Evolutionary conservation across 768 basidiomycete species (phyloP).

Genomic region (Leccinum truebloodii): DNA sequence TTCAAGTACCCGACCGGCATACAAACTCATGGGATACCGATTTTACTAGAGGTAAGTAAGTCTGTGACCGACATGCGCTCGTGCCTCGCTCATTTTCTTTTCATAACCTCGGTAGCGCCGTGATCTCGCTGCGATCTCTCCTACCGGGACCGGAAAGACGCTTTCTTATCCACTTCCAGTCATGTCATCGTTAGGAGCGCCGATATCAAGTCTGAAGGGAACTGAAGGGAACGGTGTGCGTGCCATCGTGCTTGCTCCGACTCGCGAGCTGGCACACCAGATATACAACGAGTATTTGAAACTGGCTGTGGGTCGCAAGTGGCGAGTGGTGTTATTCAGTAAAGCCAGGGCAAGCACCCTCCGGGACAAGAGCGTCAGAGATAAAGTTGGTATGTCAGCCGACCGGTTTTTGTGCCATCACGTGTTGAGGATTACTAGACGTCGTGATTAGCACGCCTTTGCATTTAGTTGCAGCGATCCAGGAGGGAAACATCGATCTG

Average conservation of each 20-base stretch:
- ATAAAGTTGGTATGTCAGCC: constrained; percentile 66
- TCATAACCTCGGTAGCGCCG: constrained; percentile 48
- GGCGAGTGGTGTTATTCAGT: constrained; percentile 80
- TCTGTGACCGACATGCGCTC: constrained; percentile 6
- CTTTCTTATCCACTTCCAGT: constrained; percentile 88
- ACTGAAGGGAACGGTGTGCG: constrained; percentile 63
- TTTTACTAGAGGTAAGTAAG: constrained; percentile 67
- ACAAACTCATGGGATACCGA: constrained; percentile 78
- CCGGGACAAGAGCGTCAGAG: constrained; percentile 63
- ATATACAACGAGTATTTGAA: constrained; percentile 90
- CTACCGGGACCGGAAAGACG: constrained; percentile 98
- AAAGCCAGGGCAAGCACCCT: constrained; percentile 88
- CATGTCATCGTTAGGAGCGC: constrained; percentile 58
- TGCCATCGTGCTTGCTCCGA: constrained; percentile 85
- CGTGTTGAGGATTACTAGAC: constrained; percentile 47
- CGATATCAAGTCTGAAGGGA: constrained; percentile 48
- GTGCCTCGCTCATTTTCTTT: background rate
- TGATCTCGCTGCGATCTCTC: constrained; percentile 92
- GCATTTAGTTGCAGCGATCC: constrained; percentile 81
- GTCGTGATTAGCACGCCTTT: constrained; percentile 92
- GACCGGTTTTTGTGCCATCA: background rate
- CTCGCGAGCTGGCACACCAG: constrained; percentile 94
- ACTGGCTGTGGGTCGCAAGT: constrained; percentile 76
- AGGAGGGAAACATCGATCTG: constrained; percentile 63
- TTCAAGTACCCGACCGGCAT: constrained; percentile 76